Evolutionary conservation across 139 green algal species (phyloP).

Genomic region (Chlamydomonas sp.): DNA sequence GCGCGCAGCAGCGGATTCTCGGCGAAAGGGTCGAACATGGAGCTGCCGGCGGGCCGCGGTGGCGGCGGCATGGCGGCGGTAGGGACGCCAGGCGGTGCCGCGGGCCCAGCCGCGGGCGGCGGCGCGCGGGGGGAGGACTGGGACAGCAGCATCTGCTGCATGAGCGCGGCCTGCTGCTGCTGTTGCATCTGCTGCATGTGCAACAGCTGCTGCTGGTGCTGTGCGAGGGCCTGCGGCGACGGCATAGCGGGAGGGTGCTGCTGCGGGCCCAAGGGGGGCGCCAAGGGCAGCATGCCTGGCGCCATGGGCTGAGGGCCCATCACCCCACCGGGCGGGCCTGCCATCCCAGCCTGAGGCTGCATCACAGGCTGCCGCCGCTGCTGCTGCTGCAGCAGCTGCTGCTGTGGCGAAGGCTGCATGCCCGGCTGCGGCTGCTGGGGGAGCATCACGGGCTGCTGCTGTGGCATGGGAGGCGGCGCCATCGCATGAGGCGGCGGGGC

Average conservation of each 20-base stretch:
- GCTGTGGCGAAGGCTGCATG: not conserved
- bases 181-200: not conserved
- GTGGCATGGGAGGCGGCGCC: not conserved
- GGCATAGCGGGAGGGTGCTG: not conserved
- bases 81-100: too few relatives aligned
- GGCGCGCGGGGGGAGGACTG: not conserved
- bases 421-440: not conserved
- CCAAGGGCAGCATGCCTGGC: too few relatives aligned
- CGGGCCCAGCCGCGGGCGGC: not conserved
- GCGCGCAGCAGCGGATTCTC: slow-evolving; percentile 52
- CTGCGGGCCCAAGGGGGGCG: too few relatives aligned
- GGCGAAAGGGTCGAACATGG: slow-evolving; percentile 45
- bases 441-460: not conserved
- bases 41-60: not conserved
- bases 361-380: not conserved
- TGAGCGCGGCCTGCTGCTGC: not conserved
- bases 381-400: not conserved
- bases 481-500: too few relatives aligned
- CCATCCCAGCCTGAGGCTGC: not conserved
- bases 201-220: not conserved
- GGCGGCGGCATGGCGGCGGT: not conserved
- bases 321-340: too few relatives aligned
- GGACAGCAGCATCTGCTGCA: not conserved
- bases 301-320: too few relatives aligned
- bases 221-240: not conserved